These are phyloP conservation scores for Amanita fuliginea DNA, from an alignment of 768 basidiomycete species.

Conservation along the genomic window DNA sequence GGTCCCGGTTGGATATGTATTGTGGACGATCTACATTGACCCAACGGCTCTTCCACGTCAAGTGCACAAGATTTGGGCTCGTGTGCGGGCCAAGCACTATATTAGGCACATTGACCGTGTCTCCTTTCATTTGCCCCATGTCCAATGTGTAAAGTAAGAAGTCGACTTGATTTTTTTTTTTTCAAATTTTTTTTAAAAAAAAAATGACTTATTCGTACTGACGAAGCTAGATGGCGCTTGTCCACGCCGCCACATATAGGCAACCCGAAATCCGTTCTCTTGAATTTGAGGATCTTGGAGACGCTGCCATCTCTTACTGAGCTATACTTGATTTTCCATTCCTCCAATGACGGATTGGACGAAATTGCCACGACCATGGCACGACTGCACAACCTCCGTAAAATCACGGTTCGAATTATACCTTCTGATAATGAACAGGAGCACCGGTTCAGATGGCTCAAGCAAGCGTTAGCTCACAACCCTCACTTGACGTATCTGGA, in stretches of 20 bases:
- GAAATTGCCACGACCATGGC: not conserved
- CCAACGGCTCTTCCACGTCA: not conserved
- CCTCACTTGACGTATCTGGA: not conserved
- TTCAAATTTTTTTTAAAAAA: too few species aligned
- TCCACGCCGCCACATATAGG: not conserved
- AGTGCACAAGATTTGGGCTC: not conserved
- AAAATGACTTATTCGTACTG: not conserved
- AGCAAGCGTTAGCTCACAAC: constrained; percentile 1
- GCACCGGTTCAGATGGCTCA: constrained; percentile 1
- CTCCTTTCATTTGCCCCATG: constrained; percentile 1
- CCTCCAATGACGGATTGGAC: not conserved
- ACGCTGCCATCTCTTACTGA: constrained; percentile 1
- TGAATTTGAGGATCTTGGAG: not conserved
- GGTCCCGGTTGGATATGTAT: not conserved
- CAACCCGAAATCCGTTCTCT: not conserved
- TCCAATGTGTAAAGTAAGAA: constrained; percentile 1
- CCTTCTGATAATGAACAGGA: not conserved
- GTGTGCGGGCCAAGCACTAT: not conserved
- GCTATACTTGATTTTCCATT: constrained; percentile 1
- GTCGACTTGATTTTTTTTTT: too few species aligned
- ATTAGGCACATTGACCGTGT: not conserved
- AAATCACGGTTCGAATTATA: constrained; percentile 1
- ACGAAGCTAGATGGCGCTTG: not conserved
- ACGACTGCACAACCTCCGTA: constrained; percentile 4
- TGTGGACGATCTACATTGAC: constrained; percentile 1